Conservation (phyloP, 805 yeast genomes). For the Brettanomyces anomalus region DNA sequence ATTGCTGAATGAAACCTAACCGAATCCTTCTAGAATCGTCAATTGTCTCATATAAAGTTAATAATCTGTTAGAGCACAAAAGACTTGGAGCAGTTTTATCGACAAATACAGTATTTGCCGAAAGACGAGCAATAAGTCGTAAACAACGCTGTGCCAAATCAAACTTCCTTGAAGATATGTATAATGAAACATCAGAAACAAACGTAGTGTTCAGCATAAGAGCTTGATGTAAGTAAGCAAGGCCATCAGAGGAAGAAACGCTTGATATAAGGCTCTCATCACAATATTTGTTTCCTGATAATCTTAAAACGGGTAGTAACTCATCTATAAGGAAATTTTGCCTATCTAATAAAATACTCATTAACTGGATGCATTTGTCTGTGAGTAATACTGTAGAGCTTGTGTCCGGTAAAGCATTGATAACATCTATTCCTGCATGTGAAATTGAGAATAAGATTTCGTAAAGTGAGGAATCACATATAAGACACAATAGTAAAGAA, state of each 20-base stretch:
- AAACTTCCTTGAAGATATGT: slow-evolving; percentile 50
- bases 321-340: slow-evolving; percentile 56
- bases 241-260: slow-evolving; percentile 47
- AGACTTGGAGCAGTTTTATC: slow-evolving; percentile 16
- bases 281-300: slow-evolving; percentile 29
- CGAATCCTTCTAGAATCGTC: slow-evolving; percentile 73
- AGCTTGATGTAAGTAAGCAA: slow-evolving; percentile 61
- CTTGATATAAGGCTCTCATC: slow-evolving; percentile 25
- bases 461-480: slow-evolving; percentile 28
- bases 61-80: slow-evolving; percentile 47
- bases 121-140: slow-evolving; percentile 36
- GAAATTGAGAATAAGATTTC: too few relatives aligned
- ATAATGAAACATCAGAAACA: slow-evolving; percentile 66
- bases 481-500: slow-evolving; percentile 48
- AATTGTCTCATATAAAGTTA: slow-evolving; percentile 64
- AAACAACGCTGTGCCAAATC: slow-evolving; percentile 47
- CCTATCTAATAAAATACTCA: slow-evolving; percentile 36
- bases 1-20: slow-evolving; percentile 61
- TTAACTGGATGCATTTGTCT: slow-evolving; percentile 31
- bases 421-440: slow-evolving; percentile 32
- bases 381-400: slow-evolving; percentile 31
- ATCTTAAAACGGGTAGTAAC: slow-evolving; percentile 40
- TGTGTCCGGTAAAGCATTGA: slow-evolving; percentile 30
- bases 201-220: slow-evolving; percentile 61
- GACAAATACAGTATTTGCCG: slow-evolving; percentile 31